Evolutionary conservation across 2,329 filamentous ascomycete genomes (phyloP).

Genomic region (Epichloe festucae): DNA sequence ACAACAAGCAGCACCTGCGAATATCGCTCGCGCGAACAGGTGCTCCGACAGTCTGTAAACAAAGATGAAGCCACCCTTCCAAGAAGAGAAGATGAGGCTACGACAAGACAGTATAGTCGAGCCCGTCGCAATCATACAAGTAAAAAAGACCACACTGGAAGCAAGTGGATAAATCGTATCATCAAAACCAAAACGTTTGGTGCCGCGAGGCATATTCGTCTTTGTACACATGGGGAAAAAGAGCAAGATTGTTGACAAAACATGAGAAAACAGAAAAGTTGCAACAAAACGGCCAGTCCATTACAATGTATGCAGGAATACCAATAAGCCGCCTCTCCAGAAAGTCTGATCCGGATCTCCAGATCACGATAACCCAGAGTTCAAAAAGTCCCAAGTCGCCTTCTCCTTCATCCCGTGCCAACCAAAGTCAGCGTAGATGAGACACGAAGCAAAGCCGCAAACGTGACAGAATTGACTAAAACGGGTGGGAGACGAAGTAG

Average conservation of each 20-base stretch:
- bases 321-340: background rate
- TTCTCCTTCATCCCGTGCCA: background rate
- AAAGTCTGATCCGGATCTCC: background rate
- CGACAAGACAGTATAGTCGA: slow-evolving; percentile 6
- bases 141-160: slow-evolving; percentile 7
- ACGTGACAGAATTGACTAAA: background rate
- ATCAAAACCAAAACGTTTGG: slow-evolving; percentile 16
- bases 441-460: background rate
- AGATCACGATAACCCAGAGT: background rate
- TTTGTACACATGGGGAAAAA: slow-evolving; percentile 15
- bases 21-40: slow-evolving; percentile 4
- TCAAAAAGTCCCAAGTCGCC: background rate
- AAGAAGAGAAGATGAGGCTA: background rate
- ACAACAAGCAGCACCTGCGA: background rate
- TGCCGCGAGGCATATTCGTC: slow-evolving; percentile 28
- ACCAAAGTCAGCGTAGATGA: background rate
- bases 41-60: slow-evolving; percentile 2
- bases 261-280: slow-evolving; percentile 7
- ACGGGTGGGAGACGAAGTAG: too few species aligned
- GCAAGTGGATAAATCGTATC: background rate
- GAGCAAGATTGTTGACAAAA: slow-evolving; percentile 1
- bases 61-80: background rate
- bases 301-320: slow-evolving; percentile 4
- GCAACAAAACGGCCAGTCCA: slow-evolving; percentile 7
- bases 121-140: slow-evolving; percentile 6